Evolutionary conservation across 1,139 yeast species (phyloP).

Genomic region (Protomyces inundatus): DNA sequence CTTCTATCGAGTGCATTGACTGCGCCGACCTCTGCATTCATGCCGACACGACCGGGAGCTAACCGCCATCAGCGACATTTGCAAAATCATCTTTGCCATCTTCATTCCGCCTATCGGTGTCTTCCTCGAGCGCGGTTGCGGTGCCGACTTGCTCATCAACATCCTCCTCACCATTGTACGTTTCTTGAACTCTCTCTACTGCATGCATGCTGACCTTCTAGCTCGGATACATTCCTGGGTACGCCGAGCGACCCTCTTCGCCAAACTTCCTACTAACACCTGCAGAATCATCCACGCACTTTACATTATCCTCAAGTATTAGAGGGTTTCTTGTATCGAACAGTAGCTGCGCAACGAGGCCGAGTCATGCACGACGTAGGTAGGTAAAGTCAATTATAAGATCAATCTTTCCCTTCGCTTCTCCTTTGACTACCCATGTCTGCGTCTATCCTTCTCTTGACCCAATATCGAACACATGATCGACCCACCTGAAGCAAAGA

Average conservation of each 20-base stretch:
- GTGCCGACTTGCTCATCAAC: slow-evolving; percentile 52
- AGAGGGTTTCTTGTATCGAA: neutral
- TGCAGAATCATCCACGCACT: slow-evolving; percentile 21
- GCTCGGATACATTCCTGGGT: slow-evolving; percentile 23
- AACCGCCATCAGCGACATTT: slow-evolving; percentile 14
- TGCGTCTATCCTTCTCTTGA: too few relatives aligned
- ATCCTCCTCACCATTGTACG: slow-evolving; percentile 43
- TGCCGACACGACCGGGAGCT: too few relatives aligned
- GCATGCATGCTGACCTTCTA: neutral
- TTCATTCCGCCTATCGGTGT: slow-evolving; percentile 70
- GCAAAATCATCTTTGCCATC: slow-evolving; percentile 45
- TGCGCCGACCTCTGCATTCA: too few relatives aligned
- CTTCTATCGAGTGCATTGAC: too few relatives aligned
- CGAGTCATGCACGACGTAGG: too few relatives aligned
- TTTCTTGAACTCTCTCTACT: neutral
- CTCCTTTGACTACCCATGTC: too few relatives aligned
- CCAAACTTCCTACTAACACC: neutral
- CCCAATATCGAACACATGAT: too few relatives aligned
- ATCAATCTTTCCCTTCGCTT: too few relatives aligned
- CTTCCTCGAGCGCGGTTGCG: slow-evolving; percentile 57
- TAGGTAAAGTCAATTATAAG: too few relatives aligned
- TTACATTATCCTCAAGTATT: slow-evolving; percentile 26
- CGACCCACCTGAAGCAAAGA: too few relatives aligned
- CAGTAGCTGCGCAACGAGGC: too few relatives aligned
- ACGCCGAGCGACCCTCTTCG: neutral